These are phyloP conservation scores for Leptographium radiaticola DNA, from an alignment of 2,329 filamentous ascomycete species.

Conservation along the genomic window DNA sequence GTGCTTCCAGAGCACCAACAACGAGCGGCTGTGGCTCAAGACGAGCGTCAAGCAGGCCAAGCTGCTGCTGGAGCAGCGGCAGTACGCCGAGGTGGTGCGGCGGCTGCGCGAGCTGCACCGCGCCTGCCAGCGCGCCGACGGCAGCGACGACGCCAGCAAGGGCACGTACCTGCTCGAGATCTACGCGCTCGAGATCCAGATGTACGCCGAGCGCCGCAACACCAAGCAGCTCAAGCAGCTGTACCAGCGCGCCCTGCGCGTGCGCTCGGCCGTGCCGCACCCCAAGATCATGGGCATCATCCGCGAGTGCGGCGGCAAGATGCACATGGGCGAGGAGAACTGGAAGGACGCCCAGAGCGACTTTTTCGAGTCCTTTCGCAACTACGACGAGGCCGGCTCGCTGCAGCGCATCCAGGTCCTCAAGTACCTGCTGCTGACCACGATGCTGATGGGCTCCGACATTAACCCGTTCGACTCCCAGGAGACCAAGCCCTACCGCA, in stretches of 20 bases:
- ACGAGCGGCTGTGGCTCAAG: slow-evolving; percentile 93
- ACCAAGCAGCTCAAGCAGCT: slow-evolving; percentile 92
- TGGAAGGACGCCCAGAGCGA: slow-evolving; percentile 96
- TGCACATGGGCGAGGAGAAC: slow-evolving; percentile 99
- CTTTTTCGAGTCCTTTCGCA: slow-evolving; percentile 97
- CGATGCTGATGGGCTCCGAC: slow-evolving; percentile 95
- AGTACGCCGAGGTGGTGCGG: slow-evolving; percentile 66
- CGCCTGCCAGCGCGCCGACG: slow-evolving; percentile 77
- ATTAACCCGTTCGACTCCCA: slow-evolving; percentile 99
- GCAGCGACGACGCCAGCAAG: slow-evolving; percentile 82
- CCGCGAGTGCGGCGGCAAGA: slow-evolving; percentile 95
- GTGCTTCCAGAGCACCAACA: slow-evolving; percentile 95
- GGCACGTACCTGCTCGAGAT: slow-evolving; percentile 93
- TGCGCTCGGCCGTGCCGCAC: slow-evolving; percentile 93
- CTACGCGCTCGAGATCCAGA: slow-evolving; percentile 94
- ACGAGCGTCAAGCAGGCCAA: slow-evolving; percentile 95
- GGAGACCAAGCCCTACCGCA: slow-evolving; percentile 96
- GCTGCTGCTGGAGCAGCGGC: slow-evolving; percentile 80
- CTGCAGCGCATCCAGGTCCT: slow-evolving; percentile 93
- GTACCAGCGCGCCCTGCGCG: slow-evolving; percentile 81
- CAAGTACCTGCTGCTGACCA: slow-evolving; percentile 91
- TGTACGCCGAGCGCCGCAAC: slow-evolving; percentile 94
- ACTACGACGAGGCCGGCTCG: slow-evolving; percentile 96
- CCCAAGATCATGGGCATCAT: slow-evolving; percentile 99
- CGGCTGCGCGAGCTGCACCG: slow-evolving; percentile 83